phyloP scores from a whole-genome alignment of 768 basidiomycete species.

The Rossbeevera mucosa region DNA sequence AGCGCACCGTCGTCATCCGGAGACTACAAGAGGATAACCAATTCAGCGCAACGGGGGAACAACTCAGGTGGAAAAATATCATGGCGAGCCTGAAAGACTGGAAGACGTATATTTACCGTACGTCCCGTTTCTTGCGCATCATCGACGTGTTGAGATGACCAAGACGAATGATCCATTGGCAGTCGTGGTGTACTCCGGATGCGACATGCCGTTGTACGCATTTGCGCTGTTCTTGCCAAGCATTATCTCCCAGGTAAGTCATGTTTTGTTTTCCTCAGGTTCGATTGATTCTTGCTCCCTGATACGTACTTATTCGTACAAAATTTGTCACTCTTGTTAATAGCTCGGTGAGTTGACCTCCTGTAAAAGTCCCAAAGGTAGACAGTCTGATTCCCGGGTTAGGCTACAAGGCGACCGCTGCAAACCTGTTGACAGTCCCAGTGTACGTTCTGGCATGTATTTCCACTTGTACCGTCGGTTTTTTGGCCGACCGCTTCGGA shows the following conservation, averaged over 20 bases:
- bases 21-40: constrained; percentile 64
- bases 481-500: constrained; percentile 55
- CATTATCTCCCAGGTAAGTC: constrained; percentile 63
- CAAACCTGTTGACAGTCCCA: constrained; percentile 74
- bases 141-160: background rate
- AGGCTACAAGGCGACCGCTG: constrained; percentile 66
- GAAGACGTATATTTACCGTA: constrained; percentile 58
- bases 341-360: constrained; percentile 37
- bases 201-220: constrained; percentile 67
- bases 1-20: constrained; percentile 61
- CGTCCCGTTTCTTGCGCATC: background rate
- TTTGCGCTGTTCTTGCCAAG: constrained; percentile 76
- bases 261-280: constrained; percentile 10
- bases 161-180: background rate
- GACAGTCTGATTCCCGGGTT: background rate
- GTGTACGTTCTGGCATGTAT: constrained; percentile 69
- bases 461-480: constrained; percentile 61
- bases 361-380: background rate
- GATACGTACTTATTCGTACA: background rate
- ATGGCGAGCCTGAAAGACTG: constrained; percentile 58
- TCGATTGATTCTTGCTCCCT: background rate
- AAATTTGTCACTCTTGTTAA: background rate
- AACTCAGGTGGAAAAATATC: constrained; percentile 53
- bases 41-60: constrained; percentile 70
- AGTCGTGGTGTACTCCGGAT: constrained; percentile 57